Evolutionary conservation across 345 rosid species (phyloP).

Genomic region (Erysimum cheiranthoides): DNA sequence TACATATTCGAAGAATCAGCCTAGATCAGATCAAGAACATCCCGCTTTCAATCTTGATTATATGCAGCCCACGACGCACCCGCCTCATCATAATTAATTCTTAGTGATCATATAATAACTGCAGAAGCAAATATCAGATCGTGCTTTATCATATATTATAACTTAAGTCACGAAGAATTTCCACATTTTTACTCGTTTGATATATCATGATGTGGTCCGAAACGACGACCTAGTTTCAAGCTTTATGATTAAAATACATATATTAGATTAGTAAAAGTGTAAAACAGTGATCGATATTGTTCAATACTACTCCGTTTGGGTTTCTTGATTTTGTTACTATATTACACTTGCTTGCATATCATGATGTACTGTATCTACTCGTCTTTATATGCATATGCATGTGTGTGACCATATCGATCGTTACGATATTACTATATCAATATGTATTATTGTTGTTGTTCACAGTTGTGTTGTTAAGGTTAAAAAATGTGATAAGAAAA

Average conservation of each 20-base stretch:
- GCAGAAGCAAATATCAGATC: background rate
- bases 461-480: background rate
- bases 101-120: constrained; percentile 2
- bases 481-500: background rate
- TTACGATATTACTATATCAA: background rate
- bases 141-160: constrained; percentile 23
- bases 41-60: constrained; percentile 79
- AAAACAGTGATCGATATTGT: constrained; percentile 3
- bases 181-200: constrained; percentile 13
- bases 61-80: constrained; percentile 77
- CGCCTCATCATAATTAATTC: constrained; percentile 74
- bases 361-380: constrained; percentile 17
- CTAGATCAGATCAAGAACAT: constrained; percentile 48
- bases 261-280: constrained; percentile 12
- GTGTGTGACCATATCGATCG: background rate
- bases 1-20: constrained; percentile 48
- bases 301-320: constrained; percentile 2
- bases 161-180: constrained; percentile 24
- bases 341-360: constrained; percentile 19
- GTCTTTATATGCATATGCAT: constrained; percentile 31
- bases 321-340: constrained; percentile 24
- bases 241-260: constrained; percentile 17
- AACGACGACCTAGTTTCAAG: constrained; percentile 9
- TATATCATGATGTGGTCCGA: constrained; percentile 12
- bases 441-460: background rate